These are phyloP conservation scores for Guadua angustifolia DNA, from an alignment of 176 grass and related monocot genomes.

Conservation along the genomic window DNA sequence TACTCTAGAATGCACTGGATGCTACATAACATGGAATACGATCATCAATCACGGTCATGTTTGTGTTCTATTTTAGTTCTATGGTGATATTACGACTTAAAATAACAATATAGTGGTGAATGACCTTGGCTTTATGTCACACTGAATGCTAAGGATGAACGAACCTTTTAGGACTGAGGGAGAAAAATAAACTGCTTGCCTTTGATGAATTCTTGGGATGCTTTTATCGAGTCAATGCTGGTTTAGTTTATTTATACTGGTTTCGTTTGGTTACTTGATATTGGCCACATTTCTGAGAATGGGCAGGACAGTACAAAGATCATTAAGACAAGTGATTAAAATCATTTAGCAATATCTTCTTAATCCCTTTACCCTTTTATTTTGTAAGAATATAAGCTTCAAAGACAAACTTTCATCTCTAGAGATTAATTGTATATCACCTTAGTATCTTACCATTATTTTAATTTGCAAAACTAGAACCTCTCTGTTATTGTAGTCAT, in stretches of 20 bases:
- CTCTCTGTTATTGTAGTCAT: not conserved
- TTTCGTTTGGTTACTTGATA: not conserved
- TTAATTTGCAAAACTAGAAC: not conserved
- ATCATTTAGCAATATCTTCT: not conserved
- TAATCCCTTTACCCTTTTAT: not conserved
- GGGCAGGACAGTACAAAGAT: not conserved
- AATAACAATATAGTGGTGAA: not conserved
- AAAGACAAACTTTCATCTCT: not conserved
- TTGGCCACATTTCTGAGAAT: not conserved
- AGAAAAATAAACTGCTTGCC: slow-evolving; percentile 27
- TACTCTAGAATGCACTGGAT: too few relatives aligned
- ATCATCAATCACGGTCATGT: too few relatives aligned
- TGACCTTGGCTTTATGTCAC: not conserved
- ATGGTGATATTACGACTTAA: not conserved
- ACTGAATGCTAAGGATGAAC: not conserved
- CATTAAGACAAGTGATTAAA: not conserved
- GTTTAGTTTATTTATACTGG: not conserved
- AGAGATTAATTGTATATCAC: not conserved
- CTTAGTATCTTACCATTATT: not conserved
- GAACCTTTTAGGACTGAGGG: not conserved
- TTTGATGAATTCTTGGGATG: not conserved
- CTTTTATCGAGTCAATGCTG: not conserved
- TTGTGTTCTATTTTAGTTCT: too few relatives aligned
- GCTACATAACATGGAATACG: too few relatives aligned
- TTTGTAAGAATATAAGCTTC: not conserved